Evolutionary conservation across 148 eudicot genomes (phyloP).

Genomic region (Heliosperma pusillum): DNA sequence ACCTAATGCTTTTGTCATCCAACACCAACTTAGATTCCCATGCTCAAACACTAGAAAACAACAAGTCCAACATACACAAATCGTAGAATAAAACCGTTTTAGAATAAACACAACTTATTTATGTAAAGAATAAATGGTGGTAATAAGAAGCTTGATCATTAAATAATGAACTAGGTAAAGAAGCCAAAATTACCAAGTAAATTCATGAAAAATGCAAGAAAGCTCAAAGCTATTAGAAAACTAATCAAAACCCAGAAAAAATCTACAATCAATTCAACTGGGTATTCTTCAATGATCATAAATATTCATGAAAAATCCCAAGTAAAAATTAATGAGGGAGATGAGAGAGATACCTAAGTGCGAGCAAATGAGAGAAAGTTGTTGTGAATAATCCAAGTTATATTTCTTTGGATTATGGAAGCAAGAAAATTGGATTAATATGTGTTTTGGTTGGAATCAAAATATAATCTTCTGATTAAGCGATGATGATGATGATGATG

Average conservation of each 20-base stretch:
- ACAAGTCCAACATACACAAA: background rate
- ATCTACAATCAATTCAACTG: conserved; percentile 18
- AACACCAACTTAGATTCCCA: background rate
- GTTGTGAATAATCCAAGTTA: background rate
- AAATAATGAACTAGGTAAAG: conserved; percentile 1
- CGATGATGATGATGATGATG: conserved; percentile 10
- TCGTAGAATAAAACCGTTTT: too few species aligned
- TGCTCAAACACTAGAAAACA: background rate
- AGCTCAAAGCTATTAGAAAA: background rate
- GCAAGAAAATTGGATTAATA: background rate
- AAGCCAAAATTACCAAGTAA: conserved; percentile 10
- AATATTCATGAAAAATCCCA: background rate
- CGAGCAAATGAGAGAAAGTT: background rate
- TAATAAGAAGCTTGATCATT: background rate
- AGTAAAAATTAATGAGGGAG: background rate
- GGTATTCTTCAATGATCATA: conserved; percentile 1
- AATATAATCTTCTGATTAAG: conserved; percentile 5
- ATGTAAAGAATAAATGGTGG: background rate
- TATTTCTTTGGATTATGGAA: background rate
- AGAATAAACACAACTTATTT: too few species aligned
- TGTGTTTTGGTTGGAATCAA: background rate
- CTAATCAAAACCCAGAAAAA: conserved; percentile 19
- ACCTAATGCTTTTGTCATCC: background rate
- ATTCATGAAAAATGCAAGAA: background rate
- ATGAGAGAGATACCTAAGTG: background rate